Conservation (phyloP, 2,329 filamentous ascomycete genomes). For the Alternaria triticina region DNA sequence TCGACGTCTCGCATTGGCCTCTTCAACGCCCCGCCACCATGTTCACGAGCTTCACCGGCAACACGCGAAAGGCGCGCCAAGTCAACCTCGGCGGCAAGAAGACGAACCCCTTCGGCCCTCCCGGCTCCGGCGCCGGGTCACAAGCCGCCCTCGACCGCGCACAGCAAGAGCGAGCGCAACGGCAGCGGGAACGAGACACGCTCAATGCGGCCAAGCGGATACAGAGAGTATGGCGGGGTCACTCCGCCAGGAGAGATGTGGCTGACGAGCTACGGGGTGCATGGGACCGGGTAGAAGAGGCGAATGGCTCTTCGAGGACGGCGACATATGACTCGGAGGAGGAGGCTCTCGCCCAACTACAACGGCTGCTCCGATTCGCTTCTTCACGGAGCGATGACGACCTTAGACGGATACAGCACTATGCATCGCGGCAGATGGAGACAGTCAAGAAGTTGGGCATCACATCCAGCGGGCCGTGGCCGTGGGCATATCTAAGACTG, state of each 20-base stretch:
- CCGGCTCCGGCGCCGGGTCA: slow-evolving; percentile 66
- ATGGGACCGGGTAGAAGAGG: slow-evolving; percentile 40
- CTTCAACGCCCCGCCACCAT: slow-evolving; percentile 57
- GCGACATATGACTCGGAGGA: slow-evolving; percentile 47
- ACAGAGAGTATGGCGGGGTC: slow-evolving; percentile 83
- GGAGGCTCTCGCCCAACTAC: slow-evolving; percentile 50
- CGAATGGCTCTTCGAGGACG: slow-evolving; percentile 10
- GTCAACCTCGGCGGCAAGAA: slow-evolving; percentile 91
- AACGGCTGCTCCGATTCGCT: slow-evolving; percentile 54
- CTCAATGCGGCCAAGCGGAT: slow-evolving; percentile 75
- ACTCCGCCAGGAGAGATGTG: slow-evolving; percentile 66
- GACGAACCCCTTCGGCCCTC: slow-evolving; percentile 75
- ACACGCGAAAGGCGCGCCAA: slow-evolving; percentile 81
- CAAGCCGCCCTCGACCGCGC: slow-evolving; percentile 83
- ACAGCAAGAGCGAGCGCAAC: slow-evolving; percentile 80
- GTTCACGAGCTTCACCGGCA: slow-evolving; percentile 93
- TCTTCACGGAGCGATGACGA: slow-evolving; percentile 48
- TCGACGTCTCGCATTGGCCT: background rate
- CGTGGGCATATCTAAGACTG: slow-evolving; percentile 50
- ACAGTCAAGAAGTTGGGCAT: slow-evolving; percentile 32
- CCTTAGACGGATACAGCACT: slow-evolving; percentile 49
- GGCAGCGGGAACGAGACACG: slow-evolving; percentile 81
- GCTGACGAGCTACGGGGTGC: slow-evolving; percentile 58
- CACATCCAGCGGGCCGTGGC: slow-evolving; percentile 45
- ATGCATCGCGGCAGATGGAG: slow-evolving; percentile 47